Evolutionary conservation across 805 yeast species (phyloP).

Genomic region (Starmerella cellae): DNA sequence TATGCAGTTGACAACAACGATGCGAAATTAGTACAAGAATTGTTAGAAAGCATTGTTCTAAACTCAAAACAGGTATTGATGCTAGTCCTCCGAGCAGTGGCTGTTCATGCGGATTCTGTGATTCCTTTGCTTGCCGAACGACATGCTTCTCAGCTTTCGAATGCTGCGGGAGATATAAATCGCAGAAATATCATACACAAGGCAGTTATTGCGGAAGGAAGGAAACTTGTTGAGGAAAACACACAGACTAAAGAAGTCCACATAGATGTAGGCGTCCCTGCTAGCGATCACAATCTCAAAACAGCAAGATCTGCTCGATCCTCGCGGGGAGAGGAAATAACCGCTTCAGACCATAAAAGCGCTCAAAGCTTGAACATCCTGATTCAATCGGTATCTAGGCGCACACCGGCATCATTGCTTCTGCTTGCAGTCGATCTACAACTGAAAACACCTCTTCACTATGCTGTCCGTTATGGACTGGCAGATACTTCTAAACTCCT

Average conservation of each 20-base stretch:
- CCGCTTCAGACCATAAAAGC: not conserved
- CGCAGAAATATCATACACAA: conserved; percentile 80
- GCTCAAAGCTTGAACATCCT: not conserved
- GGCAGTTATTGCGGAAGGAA: conserved; percentile 64
- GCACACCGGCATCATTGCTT: not conserved
- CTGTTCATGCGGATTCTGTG: conserved; percentile 47
- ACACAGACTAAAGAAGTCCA: not conserved
- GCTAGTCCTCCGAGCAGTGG: conserved; percentile 18
- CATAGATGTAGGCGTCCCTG: conserved; percentile 10
- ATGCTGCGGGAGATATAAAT: conserved; percentile 59
- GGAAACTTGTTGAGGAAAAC: conserved; percentile 23
- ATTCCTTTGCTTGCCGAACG: conserved; percentile 35
- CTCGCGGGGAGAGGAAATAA: not conserved
- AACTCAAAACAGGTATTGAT: conserved; percentile 36
- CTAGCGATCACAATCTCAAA: not conserved
- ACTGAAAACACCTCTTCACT: conserved; percentile 75
- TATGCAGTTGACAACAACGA: conserved; percentile 33
- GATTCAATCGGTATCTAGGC: not conserved
- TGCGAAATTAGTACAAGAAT: conserved; percentile 31
- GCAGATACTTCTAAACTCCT: conserved; percentile 47
- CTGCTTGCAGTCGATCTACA: conserved; percentile 60
- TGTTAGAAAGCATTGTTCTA: conserved; percentile 32
- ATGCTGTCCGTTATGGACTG: conserved; percentile 77
- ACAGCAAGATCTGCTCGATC: not conserved
- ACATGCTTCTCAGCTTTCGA: not conserved